A percentile compares a stretch with the other conserved stretches of the same genome.
Conservation (phyloP, 768 basidiomycete species). For the Suillus discolor region DNA sequence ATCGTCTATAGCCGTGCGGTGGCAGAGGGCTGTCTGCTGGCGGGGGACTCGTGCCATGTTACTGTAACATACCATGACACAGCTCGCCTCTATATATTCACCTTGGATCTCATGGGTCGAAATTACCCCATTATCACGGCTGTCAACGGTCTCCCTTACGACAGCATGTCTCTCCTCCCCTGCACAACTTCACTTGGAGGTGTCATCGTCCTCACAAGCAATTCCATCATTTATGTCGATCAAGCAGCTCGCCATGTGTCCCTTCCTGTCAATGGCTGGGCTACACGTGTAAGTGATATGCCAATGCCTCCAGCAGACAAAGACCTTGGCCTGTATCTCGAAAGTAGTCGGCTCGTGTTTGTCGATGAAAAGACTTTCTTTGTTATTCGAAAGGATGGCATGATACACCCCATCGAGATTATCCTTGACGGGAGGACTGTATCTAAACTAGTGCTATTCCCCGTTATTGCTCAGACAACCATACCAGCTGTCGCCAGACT, state of each 20-base stretch:
- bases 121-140: too few species aligned
- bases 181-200: too few species aligned
- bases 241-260: slow-evolving; percentile 76
- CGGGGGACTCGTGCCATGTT: too few species aligned
- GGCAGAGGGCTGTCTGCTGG: too few species aligned
- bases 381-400: slow-evolving; percentile 72
- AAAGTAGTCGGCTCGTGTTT: slow-evolving; percentile 74
- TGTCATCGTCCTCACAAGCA: slow-evolving; percentile 42
- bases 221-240: slow-evolving; percentile 87
- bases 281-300: slow-evolving; percentile 71
- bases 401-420: slow-evolving; percentile 76
- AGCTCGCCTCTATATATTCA: too few species aligned
- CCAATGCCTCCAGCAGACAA: slow-evolving; percentile 45
- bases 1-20: too few species aligned
- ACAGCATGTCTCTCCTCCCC: slow-evolving; percentile 34
- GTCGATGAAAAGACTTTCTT: slow-evolving; percentile 78
- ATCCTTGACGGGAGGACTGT: slow-evolving; percentile 73
- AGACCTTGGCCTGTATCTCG: slow-evolving; percentile 56
- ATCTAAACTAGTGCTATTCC: slow-evolving; percentile 57
- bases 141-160: slow-evolving; percentile 55
- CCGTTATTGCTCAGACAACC: slow-evolving; percentile 66
- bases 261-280: slow-evolving; percentile 87
- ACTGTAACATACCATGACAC: slow-evolving; percentile 77
- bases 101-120: too few species aligned
- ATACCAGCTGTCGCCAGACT: slow-evolving; percentile 60